Base-by-base conservation (phyloP, 129 eudicot species). In the Tanacetum coccineum region DNA sequence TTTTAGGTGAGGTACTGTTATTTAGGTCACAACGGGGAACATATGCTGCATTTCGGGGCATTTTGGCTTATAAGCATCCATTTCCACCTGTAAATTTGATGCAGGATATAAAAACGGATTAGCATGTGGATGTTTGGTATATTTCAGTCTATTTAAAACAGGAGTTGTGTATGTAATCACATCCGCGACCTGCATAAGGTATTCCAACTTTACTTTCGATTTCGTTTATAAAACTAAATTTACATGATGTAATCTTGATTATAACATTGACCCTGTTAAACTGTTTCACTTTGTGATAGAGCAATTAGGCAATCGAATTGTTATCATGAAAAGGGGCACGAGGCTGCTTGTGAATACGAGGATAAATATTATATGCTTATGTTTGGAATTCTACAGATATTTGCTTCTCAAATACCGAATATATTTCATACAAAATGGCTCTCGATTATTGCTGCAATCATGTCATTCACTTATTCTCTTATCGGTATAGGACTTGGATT, bases 281-380 rank as follows among this genome's bases (percentile, higher is more conserved):
- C 15, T 14, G 32, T 50, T 17, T 54, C 47, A 49, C 47, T 59
- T 50, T 72, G 19, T 73, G 71, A 74, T 95, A 93, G 98, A 70
- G 96, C 96, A 59, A 89, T 93, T 64, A 87, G 72, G 71, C 82
- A 81, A 70, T 84, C 96, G 15, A 93, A 89, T 47, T 93, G 96
- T 64, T 88, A 78, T 79, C 98, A 93, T 48, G 32, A 64, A 25
- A 64, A 81, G 75, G 96, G 96, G 52, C 95, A 84, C 64, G 71
- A 74, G 3, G 87, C 85, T 64, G 65, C 70, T 54, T 93, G 96
- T 74, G 81, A 79, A 44, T 82, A 65, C 44, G 71, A 73, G 36
- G 32, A 60, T 79, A 68, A 76, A 30, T 60, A 47, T 64, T 88
- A 76, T 78, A 93, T 88, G 87, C 73, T 86, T 59, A 4, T 82